Percentiles rank a stretch among this genome's conserved stretches.
phyloP scores from a whole-genome alignment of 495 filamentous ascomycete genomes.

The Neurospora discreta region DNA sequence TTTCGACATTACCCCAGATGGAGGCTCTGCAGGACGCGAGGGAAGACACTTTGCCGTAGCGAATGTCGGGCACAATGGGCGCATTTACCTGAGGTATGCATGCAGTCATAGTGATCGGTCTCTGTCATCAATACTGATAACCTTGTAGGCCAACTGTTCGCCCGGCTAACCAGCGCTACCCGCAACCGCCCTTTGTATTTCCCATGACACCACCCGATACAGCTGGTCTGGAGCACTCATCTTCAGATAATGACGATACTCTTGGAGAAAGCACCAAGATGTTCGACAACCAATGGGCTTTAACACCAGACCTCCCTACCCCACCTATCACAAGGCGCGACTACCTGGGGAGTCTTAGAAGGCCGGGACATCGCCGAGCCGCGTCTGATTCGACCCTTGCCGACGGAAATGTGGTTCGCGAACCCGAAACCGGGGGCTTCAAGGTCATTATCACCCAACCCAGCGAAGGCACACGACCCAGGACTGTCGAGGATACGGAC shows the following conservation, averaged over 20 bases:
- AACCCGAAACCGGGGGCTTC: conserved; percentile 54
- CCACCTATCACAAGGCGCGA: conserved; percentile 16
- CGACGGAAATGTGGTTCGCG: conserved; percentile 32
- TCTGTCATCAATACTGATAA: not conserved
- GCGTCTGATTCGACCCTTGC: conserved; percentile 38
- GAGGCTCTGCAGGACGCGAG: conserved; percentile 40
- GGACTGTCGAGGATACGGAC: conserved; percentile 50
- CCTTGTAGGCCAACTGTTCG: conserved; percentile 45
- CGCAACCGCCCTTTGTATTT: conserved; percentile 48
- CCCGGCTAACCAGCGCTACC: conserved; percentile 45
- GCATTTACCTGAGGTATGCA: conserved; percentile 84
- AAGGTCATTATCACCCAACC: conserved; percentile 79
- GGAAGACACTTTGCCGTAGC: conserved; percentile 84
- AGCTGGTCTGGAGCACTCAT: conserved; percentile 38
- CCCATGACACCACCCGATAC: conserved; percentile 46
- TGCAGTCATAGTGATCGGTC: conserved; percentile 6
- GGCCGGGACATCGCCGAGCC: conserved; percentile 28
- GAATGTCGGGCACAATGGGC: conserved; percentile 87
- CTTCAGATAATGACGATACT: conserved; percentile 27
- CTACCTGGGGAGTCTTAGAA: conserved; percentile 11
- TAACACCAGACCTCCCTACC: conserved; percentile 13
- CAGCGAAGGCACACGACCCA: conserved; percentile 45
- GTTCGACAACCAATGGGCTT: conserved; percentile 31
- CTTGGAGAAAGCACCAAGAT: conserved; percentile 18
- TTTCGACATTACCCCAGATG: conserved; percentile 39